Evolutionary conservation across 169 alveolate species (phyloP), one percentile per base, ranked within the genome.

Genomic region (Cyclospora cayetanensis): DNA sequence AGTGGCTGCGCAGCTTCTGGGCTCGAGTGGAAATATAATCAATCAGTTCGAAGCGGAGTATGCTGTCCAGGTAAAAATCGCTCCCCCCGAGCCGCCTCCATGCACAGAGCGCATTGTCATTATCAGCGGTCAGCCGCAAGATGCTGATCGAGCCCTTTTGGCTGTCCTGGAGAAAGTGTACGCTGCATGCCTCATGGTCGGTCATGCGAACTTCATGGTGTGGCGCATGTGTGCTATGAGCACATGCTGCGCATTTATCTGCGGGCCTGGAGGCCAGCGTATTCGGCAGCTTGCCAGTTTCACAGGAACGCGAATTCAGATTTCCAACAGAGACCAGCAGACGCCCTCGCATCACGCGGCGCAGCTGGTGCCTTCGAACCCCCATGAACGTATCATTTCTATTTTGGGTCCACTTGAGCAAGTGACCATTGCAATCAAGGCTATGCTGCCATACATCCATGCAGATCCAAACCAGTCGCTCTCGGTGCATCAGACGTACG

Each of bases 161-260:
- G 92, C 92, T 29, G 92, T 86, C 4, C 60, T 86, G 22, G 92
- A 86, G 86, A 68, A 86, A 76, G 92, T 86, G 2, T 86, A 86
- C 27, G 92, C 92, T 0, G 92, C 92, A 2, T 86, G 92, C 52
- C 65, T 86, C 22, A 86, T 86, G 92, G 92, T 74, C 0, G 92
- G 92, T 3, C 92, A 86, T 29, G 85, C 92, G 9, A 66, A 74
- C 37, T 74, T 66, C 29, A 74, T 86, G 86, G 72, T 74, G 4
- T 86, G 92, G 92, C 68, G 92, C 18, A 86, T 86, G 92, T 68
- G 92, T 50, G 92, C 92, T 11, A 66, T 74, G 55, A 86, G 66
- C 52, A 86, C 85, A 5, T 74, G 85, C 41, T 74, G 85, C 11
- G 80, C 92, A n/a, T 77, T 86, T 12, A 86, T 86, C 31, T 66